phyloP scores from a whole-genome alignment of 306 rosid genomes.

The Acacia crassicarpa region DNA sequence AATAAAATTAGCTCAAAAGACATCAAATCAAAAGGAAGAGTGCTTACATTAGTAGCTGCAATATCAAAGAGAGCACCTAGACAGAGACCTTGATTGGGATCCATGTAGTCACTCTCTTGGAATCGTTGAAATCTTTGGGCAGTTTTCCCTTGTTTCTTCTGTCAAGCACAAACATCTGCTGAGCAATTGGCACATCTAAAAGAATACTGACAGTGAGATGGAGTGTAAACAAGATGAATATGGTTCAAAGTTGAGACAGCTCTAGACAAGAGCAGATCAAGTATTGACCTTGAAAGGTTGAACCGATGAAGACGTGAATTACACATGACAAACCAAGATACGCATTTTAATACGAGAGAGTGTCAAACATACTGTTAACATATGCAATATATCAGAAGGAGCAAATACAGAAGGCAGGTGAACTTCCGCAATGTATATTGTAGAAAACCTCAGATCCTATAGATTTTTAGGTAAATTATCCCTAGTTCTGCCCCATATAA shows the following conservation, averaged over 20 bases:
- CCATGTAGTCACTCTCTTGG: conserved; percentile 92
- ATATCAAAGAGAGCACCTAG: conserved; percentile 93
- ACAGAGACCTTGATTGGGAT: conserved; percentile 83
- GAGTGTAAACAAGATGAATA: conserved; percentile 16
- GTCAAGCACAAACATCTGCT: conserved; percentile 36
- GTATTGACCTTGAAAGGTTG: conserved; percentile 9
- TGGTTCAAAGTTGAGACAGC: conserved; percentile 6
- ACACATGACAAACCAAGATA: conserved; percentile 12
- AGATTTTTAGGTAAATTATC: neutral
- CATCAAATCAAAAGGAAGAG: conserved; percentile 15
- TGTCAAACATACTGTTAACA: neutral
- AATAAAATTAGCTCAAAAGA: conserved; percentile 5
- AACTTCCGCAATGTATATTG: neutral
- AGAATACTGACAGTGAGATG: conserved; percentile 27
- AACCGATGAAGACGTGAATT: conserved; percentile 24
- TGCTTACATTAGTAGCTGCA: conserved; percentile 87
- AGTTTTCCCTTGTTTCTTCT: conserved; percentile 76
- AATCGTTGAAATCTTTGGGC: conserved; percentile 63
- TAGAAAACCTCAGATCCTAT: conserved; percentile 16
- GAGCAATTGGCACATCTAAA: conserved; percentile 10
- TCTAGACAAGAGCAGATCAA: conserved; percentile 13
- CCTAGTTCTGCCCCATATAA: conserved; percentile 13
- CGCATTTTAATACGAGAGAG: neutral
- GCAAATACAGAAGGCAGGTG: neutral
- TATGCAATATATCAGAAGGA: conserved; percentile 7